Conservation (phyloP, 2,329 filamentous ascomycete genomes). For the Fusarium brevicatenulatum region DNA sequence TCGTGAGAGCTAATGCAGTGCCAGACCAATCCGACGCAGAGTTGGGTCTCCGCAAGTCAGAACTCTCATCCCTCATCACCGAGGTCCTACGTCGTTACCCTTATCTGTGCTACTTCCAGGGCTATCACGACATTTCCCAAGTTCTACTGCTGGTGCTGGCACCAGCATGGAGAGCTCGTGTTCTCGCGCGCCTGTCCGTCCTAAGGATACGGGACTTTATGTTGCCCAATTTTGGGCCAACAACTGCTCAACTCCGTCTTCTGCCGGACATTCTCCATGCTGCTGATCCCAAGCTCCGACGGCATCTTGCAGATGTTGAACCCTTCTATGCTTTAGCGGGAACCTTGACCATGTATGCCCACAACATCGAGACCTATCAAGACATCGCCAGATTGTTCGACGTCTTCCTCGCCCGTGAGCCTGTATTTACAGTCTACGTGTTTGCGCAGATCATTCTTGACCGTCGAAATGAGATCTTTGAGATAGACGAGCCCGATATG, state of each 20-base stretch:
- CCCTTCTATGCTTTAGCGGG: slow-evolving; percentile 95
- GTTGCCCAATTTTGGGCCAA: slow-evolving; percentile 86
- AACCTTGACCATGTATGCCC: slow-evolving; percentile 94
- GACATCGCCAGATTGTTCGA: slow-evolving; percentile 94
- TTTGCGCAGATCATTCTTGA: slow-evolving; percentile 89
- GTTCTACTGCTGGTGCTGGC: slow-evolving; percentile 90
- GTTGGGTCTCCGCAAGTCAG: slow-evolving; percentile 74
- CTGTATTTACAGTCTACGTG: slow-evolving; percentile 89
- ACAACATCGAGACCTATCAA: slow-evolving; percentile 90
- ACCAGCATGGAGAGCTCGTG: slow-evolving; percentile 65
- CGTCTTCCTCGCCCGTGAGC: slow-evolving; percentile 85
- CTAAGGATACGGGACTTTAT: slow-evolving; percentile 97
- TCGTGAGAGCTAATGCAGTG: slow-evolving; percentile 10
- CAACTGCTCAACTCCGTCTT: slow-evolving; percentile 84
- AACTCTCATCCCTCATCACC: slow-evolving; percentile 83
- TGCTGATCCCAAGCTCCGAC: slow-evolving; percentile 76
- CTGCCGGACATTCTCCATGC: slow-evolving; percentile 82
- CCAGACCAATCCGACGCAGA: slow-evolving; percentile 75
- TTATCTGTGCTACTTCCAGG: slow-evolving; percentile 94
- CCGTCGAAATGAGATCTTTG: slow-evolving; percentile 84
- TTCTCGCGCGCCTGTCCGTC: slow-evolving; percentile 83
- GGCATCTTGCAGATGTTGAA: slow-evolving; percentile 79
- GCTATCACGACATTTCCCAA: slow-evolving; percentile 98
- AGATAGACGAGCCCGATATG: slow-evolving; percentile 93
- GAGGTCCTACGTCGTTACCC: slow-evolving; percentile 83